Evolutionary conservation across 2,329 filamentous ascomycete genomes (phyloP).

Genomic region (Colletotrichum lini): DNA sequence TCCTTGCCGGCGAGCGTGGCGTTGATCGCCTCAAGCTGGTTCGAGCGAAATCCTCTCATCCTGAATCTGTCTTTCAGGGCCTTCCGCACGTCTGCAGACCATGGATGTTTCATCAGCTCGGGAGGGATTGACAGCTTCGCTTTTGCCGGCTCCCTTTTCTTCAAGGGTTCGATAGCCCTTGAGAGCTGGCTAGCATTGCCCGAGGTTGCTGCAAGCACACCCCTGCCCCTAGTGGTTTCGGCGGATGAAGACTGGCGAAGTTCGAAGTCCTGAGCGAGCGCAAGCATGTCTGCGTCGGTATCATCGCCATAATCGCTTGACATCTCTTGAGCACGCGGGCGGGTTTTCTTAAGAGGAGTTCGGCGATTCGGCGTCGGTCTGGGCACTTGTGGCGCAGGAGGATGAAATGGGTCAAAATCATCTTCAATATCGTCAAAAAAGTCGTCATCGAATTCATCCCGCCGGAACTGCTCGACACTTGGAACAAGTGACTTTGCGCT

Average conservation of each 20-base stretch:
- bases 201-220: slow-evolving; percentile 63
- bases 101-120: slow-evolving; percentile 76
- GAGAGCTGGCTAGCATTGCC: slow-evolving; percentile 58
- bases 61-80: slow-evolving; percentile 88
- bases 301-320: slow-evolving; percentile 65
- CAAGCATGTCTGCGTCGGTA: slow-evolving; percentile 66
- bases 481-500: slow-evolving; percentile 9
- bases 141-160: slow-evolving; percentile 50
- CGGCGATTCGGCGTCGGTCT: slow-evolving; percentile 16
- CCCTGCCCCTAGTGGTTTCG: slow-evolving; percentile 48
- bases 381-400: slow-evolving; percentile 15
- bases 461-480: not conserved
- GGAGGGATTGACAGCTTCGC: slow-evolving; percentile 58
- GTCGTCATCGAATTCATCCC: slow-evolving; percentile 52
- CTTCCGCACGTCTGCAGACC: slow-evolving; percentile 88
- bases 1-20: slow-evolving; percentile 90
- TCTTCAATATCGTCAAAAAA: slow-evolving; percentile 47
- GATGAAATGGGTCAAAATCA: slow-evolving; percentile 29
- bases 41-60: slow-evolving; percentile 87
- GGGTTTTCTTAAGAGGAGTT: slow-evolving; percentile 27
- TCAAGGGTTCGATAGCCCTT: slow-evolving; percentile 52
- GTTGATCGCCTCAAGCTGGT: slow-evolving; percentile 97
- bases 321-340: slow-evolving; percentile 49
- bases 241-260: slow-evolving; percentile 54
- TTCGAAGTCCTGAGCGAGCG: slow-evolving; percentile 66